Evolutionary conservation across 2,329 filamentous ascomycete genomes (phyloP), one percentile per base, ranked within the genome.

Genomic region (Colletotrichum costaricense): DNA sequence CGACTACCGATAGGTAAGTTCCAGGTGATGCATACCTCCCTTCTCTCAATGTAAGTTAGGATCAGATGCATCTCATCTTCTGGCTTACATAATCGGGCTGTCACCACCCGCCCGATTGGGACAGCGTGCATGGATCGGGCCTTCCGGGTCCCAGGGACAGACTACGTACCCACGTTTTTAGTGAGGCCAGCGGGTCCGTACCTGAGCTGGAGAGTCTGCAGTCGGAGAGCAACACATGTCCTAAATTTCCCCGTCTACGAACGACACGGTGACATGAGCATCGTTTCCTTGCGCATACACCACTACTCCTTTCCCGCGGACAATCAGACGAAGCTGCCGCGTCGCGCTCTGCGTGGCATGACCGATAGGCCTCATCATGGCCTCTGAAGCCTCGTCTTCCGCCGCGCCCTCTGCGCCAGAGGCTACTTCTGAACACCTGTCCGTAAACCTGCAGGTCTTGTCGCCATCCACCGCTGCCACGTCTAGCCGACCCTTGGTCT

Each of bases 361-460:
- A 63, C 63, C 58, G 67, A 72, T 74, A 63, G 63, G 63, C 58
- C 57, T 74, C 63, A 76, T 79, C 64, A 87, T 87, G 85, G 81
- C 84, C 78, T 84, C 84, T 69, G 80, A 80, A 65, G 69, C 64
- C 63, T 62, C 74, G 71, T 76, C 79, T 67, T 73, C 79, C 63
- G 76, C 78, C 55, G 67, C 79, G 67, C 78, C 76, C 69, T 73
- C 79, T 58, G 78, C 77, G 72, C 77, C 63, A 65, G 68, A 38
- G 76, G 74, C 63, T 72, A 75, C 74, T 69, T 75, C 77, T 42
- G 79, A 82, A 19, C 77, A 80, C 75, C 82, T 84, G 65, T 82
- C 82, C 46, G 86, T 91, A 79, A 90, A 87, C 71, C 83, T 92
- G 63, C 86, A 90, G 74, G 83, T 92, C 72, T 79, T 92, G 54